phyloP scores from a whole-genome alignment of 495 filamentous ascomycete genomes.

The Penicillium longicatenatum region DNA sequence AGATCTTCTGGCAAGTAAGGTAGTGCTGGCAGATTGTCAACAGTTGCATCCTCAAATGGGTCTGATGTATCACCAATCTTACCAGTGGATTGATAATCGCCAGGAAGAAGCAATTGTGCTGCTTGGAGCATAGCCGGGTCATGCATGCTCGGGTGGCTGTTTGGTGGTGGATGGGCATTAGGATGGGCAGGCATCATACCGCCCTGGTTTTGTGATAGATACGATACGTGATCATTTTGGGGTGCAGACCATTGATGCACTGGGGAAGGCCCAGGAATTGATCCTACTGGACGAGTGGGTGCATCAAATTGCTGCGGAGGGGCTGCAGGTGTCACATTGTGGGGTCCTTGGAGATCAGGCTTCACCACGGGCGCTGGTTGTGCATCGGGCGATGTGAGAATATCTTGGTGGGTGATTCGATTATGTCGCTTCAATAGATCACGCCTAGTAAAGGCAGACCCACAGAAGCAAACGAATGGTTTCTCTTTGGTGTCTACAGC shows the following conservation, averaged over 20 bases:
- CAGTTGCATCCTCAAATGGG: neutral
- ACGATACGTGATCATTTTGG: constrained; percentile 24
- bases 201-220: constrained; percentile 29
- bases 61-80: neutral
- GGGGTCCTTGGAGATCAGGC: constrained; percentile 19
- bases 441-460: constrained; percentile 54
- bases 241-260: constrained; percentile 37
- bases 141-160: constrained; percentile 30
- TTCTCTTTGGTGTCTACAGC: constrained; percentile 55
- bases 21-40: constrained; percentile 26
- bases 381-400: constrained; percentile 34
- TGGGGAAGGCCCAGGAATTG: constrained; percentile 28
- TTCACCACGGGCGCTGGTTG: constrained; percentile 26
- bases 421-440: constrained; percentile 57
- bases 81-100: constrained; percentile 34
- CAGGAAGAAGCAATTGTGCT: constrained; percentile 42
- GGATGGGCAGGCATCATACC: constrained; percentile 21
- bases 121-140: constrained; percentile 45
- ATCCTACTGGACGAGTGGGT: constrained; percentile 22
- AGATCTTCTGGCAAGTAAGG: constrained; percentile 41
- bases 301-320: constrained; percentile 28
- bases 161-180: constrained; percentile 14
- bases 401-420: constrained; percentile 44
- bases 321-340: constrained; percentile 19
- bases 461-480: constrained; percentile 56